These are phyloP conservation scores for Cardamine occulta DNA, from an alignment of 345 rosid genomes.

Conservation along the genomic window DNA sequence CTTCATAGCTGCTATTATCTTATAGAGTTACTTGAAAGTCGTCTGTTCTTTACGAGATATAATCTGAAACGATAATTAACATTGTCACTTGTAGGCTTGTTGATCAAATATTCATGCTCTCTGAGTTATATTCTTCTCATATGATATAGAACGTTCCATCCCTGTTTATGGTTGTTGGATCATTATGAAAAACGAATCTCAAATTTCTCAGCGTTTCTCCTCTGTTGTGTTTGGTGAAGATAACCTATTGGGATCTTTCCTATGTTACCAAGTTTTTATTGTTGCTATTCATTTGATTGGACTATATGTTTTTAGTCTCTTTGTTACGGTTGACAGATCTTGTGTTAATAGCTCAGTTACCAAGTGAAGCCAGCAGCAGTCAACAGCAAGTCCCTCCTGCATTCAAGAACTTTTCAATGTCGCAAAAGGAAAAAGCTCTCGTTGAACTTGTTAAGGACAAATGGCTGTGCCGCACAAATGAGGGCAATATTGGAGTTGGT, in stretches of 20 bases:
- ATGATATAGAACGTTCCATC: not conserved
- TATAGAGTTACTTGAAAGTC: constrained; percentile 12
- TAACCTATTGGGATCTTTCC: not conserved
- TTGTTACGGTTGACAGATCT: constrained; percentile 27
- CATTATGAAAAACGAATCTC: not conserved
- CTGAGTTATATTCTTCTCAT: not conserved
- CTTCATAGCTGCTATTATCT: constrained; percentile 14
- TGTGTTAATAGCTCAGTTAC: constrained; percentile 45
- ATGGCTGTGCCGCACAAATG: constrained; percentile 70
- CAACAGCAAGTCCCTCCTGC: constrained; percentile 63
- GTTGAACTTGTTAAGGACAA: constrained; percentile 68
- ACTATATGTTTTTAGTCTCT: not conserved
- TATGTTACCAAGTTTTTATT: not conserved
- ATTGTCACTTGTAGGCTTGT: not conserved
- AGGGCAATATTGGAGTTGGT: constrained; percentile 78
- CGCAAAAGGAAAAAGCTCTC: constrained; percentile 83
- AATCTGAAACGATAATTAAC: not conserved
- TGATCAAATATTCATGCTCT: constrained; percentile 6
- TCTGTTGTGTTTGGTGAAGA: not conserved
- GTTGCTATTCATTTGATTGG: not conserved
- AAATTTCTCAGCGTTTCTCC: not conserved
- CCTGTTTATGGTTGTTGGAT: not conserved
- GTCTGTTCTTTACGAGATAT: not conserved
- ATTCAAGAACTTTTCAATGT: constrained; percentile 74
- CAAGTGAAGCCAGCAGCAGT: constrained; percentile 45